Percentiles rank a stretch among this genome's conserved stretches.
Evolutionary conservation across 1,284 basidiomycete species (phyloP).

Genomic region (Pulveroboletus sp.): DNA sequence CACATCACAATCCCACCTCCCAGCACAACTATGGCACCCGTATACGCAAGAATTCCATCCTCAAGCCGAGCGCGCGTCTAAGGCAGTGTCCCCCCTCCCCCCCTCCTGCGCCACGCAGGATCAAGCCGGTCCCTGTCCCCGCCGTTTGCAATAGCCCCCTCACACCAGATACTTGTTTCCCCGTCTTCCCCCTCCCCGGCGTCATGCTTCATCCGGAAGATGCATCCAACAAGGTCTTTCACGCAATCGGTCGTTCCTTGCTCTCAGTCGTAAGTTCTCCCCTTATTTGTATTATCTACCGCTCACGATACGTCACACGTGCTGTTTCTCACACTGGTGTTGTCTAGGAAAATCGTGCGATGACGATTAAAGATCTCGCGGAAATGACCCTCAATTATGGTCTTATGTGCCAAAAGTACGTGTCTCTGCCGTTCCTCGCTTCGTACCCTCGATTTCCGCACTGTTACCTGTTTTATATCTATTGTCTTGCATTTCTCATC

Average conservation of each 20-base stretch:
- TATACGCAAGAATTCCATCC: conserved; percentile 52
- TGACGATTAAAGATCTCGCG: conserved; percentile 81
- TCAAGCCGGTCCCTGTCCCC: conserved; percentile 38
- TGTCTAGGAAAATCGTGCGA: conserved; percentile 68
- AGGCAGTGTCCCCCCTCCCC: conserved; percentile 42
- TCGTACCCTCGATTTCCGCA: background rate
- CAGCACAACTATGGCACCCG: conserved; percentile 52
- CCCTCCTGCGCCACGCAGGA: conserved; percentile 37
- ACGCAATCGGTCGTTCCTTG: conserved; percentile 69
- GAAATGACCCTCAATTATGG: conserved; percentile 65
- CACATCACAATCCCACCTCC: conserved; percentile 15
- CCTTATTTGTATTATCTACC: conserved; percentile 11
- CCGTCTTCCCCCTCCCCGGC: conserved; percentile 57
- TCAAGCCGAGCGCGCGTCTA: conserved; percentile 52
- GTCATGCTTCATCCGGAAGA: conserved; percentile 73
- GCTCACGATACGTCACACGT: conserved; percentile 19
- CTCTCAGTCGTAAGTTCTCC: conserved; percentile 62
- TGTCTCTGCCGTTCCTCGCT: conserved; percentile 24
- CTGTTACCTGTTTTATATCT: conserved; percentile 6
- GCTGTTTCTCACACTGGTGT: conserved; percentile 1
- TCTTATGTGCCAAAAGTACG: conserved; percentile 72
- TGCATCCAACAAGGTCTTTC: conserved; percentile 64
- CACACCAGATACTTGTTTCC: conserved; percentile 16
- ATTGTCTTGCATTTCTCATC: conserved; percentile 18
- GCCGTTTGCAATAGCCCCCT: conserved; percentile 15